Conservation (phyloP, 306 rosid species). For the Citrullus colocynthis region DNA sequence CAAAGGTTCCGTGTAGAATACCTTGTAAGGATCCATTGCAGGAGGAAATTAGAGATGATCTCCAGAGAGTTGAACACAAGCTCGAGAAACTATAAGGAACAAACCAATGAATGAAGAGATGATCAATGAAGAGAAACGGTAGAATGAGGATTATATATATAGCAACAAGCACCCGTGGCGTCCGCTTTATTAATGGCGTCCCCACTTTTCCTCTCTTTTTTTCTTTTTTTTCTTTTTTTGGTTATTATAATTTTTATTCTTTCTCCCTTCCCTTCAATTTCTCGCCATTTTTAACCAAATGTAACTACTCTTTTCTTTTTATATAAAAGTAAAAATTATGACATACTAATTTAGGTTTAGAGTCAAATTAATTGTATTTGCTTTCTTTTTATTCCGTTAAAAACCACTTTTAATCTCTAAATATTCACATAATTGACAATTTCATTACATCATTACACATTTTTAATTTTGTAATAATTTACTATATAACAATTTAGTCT, state of each 20-base stretch:
- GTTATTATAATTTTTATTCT: not conserved
- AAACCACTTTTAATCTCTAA: too few relatives aligned
- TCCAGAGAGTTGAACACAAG: not conserved
- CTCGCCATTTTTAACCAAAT: too few relatives aligned
- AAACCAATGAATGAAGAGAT: not conserved
- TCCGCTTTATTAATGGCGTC: not conserved
- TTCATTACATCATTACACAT: too few relatives aligned
- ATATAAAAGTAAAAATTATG: too few relatives aligned
- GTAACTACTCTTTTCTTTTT: too few relatives aligned
- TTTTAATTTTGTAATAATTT: too few relatives aligned
- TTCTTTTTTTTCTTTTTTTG: not conserved
- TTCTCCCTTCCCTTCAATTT: not conserved
- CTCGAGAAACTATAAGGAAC: not conserved
- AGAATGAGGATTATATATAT: not conserved
- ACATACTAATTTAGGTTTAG: too few relatives aligned
- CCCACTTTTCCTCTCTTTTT: not conserved
- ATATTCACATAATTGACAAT: too few relatives aligned
- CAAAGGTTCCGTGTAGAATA: not conserved
- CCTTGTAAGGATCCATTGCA: slow-evolving; percentile 62
- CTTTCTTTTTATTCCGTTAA: too few relatives aligned
- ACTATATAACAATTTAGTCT: too few relatives aligned
- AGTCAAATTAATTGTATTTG: too few relatives aligned
- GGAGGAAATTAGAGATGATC: not conserved
- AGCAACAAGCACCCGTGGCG: not conserved
- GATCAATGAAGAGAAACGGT: not conserved